A percentile compares a stretch with the other conserved stretches of the same genome.
phyloP scores from a whole-genome alignment of 108 stramenopile genomes.

The Skeletonema tropicum region DNA sequence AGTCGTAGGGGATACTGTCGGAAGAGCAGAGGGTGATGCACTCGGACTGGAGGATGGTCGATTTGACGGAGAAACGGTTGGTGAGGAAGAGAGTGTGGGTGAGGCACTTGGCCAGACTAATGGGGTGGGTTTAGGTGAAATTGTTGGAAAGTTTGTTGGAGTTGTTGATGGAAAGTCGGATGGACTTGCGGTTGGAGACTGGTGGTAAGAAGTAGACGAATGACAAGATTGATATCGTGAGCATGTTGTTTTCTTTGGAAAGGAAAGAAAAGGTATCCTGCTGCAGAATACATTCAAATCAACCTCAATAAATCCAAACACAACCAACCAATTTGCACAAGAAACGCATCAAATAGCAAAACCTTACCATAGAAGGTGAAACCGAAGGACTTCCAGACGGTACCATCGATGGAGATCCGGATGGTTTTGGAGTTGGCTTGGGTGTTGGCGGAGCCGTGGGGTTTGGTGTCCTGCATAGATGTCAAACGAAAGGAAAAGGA shows the following conservation, averaged over 20 bases:
- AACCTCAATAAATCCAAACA: no score
- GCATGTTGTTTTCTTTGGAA: not conserved
- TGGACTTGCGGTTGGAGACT: no score
- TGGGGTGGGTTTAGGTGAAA: not conserved
- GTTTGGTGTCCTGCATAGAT: not conserved
- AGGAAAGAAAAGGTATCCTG: not conserved
- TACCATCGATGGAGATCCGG: not conserved
- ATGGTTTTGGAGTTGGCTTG: slow-evolving; percentile 1
- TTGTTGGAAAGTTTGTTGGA: not conserved
- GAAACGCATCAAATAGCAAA: not conserved
- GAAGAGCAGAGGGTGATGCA: not conserved
- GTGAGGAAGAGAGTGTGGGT: not conserved
- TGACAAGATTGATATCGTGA: no score
- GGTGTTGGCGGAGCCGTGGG: not conserved
- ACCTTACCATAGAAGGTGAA: slow-evolving; percentile 5
- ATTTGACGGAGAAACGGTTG: not conserved
- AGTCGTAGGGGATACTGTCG: not conserved
- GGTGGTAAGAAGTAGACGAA: no score
- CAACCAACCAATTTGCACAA: not conserved
- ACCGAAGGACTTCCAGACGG: not conserved
- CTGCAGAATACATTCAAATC: not conserved
- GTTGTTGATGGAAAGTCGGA: not conserved
- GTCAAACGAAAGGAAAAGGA: not conserved
- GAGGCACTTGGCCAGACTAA: slow-evolving; percentile 6
- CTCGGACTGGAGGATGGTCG: not conserved